phyloP scores from a whole-genome alignment of 345 rosid genomes.

The Hypericum androsaemum region DNA sequence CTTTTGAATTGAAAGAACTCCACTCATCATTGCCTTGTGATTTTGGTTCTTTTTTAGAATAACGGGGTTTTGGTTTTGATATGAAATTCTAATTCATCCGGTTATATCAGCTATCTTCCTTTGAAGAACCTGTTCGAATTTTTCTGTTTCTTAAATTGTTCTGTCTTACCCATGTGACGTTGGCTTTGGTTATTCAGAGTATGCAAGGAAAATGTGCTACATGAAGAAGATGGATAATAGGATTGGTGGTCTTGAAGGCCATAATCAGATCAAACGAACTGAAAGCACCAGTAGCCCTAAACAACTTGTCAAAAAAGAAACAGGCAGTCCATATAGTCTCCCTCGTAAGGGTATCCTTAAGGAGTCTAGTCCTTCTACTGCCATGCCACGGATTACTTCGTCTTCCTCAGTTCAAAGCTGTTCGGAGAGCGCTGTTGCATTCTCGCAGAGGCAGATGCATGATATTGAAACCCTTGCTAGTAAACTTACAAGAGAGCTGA shows the following conservation, averaged over 20 bases:
- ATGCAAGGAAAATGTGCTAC: slow-evolving; percentile 42
- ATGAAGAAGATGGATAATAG: slow-evolving; percentile 29
- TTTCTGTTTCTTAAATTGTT: not conserved
- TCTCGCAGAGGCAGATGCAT: slow-evolving; percentile 67
- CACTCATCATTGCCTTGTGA: too few species aligned
- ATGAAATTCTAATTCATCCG: not conserved
- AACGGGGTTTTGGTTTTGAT: too few species aligned
- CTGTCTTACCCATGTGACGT: too few species aligned
- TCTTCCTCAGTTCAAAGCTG: slow-evolving; percentile 34
- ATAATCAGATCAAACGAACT: slow-evolving; percentile 29
- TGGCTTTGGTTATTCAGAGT: slow-evolving; percentile 31
- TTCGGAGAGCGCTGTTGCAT: slow-evolving; percentile 59
- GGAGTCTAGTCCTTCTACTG: slow-evolving; percentile 26
- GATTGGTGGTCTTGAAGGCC: slow-evolving; percentile 33
- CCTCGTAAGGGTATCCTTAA: slow-evolving; percentile 27
- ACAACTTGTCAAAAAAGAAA: slow-evolving; percentile 20
- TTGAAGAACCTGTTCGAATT: not conserved
- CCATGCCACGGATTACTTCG: slow-evolving; percentile 20
- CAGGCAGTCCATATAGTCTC: slow-evolving; percentile 21
- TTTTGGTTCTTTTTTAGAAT: too few species aligned
- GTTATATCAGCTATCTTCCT: not conserved
- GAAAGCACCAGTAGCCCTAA: slow-evolving; percentile 26
- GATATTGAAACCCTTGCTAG: slow-evolving; percentile 48
- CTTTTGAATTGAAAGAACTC: too few species aligned
- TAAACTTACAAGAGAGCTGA: slow-evolving; percentile 56